Evolutionary conservation across 495 filamentous ascomycete species (phyloP).

Genomic region (Cenococcum geophilum): DNA sequence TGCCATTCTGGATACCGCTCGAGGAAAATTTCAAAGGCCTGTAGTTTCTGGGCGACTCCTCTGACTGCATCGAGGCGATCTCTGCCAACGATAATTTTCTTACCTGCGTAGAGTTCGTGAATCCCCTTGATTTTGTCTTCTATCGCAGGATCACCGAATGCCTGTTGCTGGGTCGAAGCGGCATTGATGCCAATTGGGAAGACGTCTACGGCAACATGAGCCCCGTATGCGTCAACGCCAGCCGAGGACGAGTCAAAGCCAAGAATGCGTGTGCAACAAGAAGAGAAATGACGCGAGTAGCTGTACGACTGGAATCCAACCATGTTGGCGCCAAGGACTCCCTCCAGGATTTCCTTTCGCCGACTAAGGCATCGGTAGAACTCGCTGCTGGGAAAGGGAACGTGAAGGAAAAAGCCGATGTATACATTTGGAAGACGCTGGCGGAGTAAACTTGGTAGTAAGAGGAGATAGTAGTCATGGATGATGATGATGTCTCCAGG

Average conservation of each 20-base stretch:
- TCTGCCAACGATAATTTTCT: slow-evolving; percentile 90
- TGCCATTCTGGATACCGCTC: slow-evolving; percentile 82
- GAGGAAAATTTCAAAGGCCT: slow-evolving; percentile 86
- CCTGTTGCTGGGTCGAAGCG: slow-evolving; percentile 58
- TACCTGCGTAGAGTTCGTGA: slow-evolving; percentile 65
- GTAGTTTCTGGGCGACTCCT: slow-evolving; percentile 85
- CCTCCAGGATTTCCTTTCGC: slow-evolving; percentile 80
- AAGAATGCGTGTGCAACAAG: slow-evolving; percentile 82
- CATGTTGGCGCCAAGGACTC: slow-evolving; percentile 82
- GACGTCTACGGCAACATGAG: slow-evolving; percentile 79
- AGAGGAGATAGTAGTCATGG: slow-evolving; percentile 85
- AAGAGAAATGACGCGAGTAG: slow-evolving; percentile 85
- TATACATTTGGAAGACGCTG: slow-evolving; percentile 77
- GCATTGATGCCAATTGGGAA: slow-evolving; percentile 90
- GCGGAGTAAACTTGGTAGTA: slow-evolving; percentile 77
- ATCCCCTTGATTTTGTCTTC: slow-evolving; percentile 61
- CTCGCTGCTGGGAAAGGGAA: slow-evolving; percentile 90
- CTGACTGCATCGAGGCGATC: slow-evolving; percentile 85
- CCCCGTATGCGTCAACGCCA: slow-evolving; percentile 81
- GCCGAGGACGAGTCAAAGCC: slow-evolving; percentile 73
- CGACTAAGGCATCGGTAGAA: slow-evolving; percentile 80
- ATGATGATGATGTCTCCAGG: slow-evolving; percentile 86
- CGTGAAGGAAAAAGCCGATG: slow-evolving; percentile 85
- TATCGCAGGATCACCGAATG: slow-evolving; percentile 60
- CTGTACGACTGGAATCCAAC: slow-evolving; percentile 90